A percentile compares a stretch with the other conserved stretches of the same genome.
phyloP scores from a whole-genome alignment of 2,329 filamentous ascomycete genomes.

The Pseudovirgaria hyperparasitica region DNA sequence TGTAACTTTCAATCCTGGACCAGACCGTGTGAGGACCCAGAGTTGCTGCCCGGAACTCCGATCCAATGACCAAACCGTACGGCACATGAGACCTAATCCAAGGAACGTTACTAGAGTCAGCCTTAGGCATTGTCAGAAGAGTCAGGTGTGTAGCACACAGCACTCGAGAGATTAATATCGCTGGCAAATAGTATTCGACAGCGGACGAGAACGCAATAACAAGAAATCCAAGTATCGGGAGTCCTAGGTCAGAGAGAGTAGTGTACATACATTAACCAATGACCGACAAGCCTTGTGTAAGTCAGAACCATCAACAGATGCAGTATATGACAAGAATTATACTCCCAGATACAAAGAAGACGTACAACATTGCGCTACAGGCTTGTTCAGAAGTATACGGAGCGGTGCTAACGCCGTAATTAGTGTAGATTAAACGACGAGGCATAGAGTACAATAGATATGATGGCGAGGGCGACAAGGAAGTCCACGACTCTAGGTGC shows the following conservation, averaged over 20 bases:
- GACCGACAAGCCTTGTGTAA: constrained; percentile 12
- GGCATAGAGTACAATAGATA: constrained; percentile 19
- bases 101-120: constrained; percentile 12
- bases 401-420: constrained; percentile 5
- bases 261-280: constrained; percentile 14
- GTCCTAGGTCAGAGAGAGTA: constrained; percentile 12
- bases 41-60: constrained; percentile 29
- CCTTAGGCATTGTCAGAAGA: constrained; percentile 26
- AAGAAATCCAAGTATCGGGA: constrained; percentile 12
- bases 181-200: constrained; percentile 32
- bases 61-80: constrained; percentile 24
- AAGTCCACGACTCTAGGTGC: constrained; percentile 23
- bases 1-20: constrained; percentile 22
- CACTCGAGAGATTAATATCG: constrained; percentile 23
- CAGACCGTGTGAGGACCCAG: constrained; percentile 29
- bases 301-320: constrained; percentile 19
- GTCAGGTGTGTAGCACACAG: constrained; percentile 28
- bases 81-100: constrained; percentile 22
- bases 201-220: constrained; percentile 21
- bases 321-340: constrained; percentile 15
- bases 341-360: constrained; percentile 9
- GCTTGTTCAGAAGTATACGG: constrained; percentile 3
- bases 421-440: constrained; percentile 13
- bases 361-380: constrained; percentile 4
- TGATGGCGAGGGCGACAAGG: constrained; percentile 23